Evolutionary conservation across 148 eudicot species (phyloP).

Genomic region (Simmondsia chinensis): DNA sequence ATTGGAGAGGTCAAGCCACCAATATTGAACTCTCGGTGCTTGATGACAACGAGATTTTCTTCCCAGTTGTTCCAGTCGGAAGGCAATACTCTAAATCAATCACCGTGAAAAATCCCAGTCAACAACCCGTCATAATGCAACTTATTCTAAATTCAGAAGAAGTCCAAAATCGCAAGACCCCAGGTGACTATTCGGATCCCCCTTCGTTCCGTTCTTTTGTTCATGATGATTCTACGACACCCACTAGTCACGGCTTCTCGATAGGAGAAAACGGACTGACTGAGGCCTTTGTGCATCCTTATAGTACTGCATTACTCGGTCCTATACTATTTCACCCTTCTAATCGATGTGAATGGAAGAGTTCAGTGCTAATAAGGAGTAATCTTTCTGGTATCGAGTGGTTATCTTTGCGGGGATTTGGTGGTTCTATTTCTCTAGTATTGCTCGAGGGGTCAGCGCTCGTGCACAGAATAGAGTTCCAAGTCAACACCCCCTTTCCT

Average conservation of each 20-base stretch:
- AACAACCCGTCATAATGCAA: conserved; percentile 58
- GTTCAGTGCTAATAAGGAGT: conserved; percentile 69
- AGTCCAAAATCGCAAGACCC: conserved; percentile 35
- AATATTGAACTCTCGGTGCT: conserved; percentile 36
- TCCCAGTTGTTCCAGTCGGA: conserved; percentile 52
- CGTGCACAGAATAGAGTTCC: conserved; percentile 50
- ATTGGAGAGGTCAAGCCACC: conserved; percentile 61
- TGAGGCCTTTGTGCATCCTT: conserved; percentile 65
- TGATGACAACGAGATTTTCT: conserved; percentile 39
- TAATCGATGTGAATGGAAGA: conserved; percentile 68
- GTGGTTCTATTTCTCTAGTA: conserved; percentile 56
- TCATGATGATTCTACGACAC: conserved; percentile 26
- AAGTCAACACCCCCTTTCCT: conserved; percentile 26
- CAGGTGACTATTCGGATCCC: conserved; percentile 30
- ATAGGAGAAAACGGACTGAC: conserved; percentile 39
- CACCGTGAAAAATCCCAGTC: conserved; percentile 60
- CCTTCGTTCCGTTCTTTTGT: conserved; percentile 33
- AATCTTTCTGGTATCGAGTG: conserved; percentile 86
- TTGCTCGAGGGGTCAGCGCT: conserved; percentile 49
- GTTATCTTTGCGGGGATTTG: conserved; percentile 60
- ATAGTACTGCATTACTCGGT: conserved; percentile 49
- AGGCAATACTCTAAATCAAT: conserved; percentile 41
- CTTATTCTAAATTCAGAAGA: conserved; percentile 55
- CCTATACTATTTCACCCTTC: conserved; percentile 80
- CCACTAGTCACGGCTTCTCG: conserved; percentile 53